Base-by-base conservation (phyloP, 2,329 filamentous ascomycete genomes). In the Exophiala dermatitidis region DNA sequence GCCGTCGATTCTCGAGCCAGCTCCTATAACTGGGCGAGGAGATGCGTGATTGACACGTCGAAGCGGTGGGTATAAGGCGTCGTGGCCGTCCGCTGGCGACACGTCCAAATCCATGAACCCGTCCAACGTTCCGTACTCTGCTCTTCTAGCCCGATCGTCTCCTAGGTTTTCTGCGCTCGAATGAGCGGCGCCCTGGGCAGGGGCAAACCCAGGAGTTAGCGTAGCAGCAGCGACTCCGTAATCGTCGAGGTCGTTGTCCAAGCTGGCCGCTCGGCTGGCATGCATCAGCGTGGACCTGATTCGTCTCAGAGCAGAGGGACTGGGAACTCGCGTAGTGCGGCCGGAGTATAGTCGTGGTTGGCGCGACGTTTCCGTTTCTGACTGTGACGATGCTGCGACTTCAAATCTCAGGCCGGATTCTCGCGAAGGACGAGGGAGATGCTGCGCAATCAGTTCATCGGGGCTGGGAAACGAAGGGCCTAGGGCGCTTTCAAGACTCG, bases 1-100 rank as follows among this genome's bases (percentile, higher is more conserved):
- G 3, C 89, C 89, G 68, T 94, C 84, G 1, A 85, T 58, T 47
- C 55, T 52, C 9, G 65, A 61, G 41, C 50, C 53, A 19, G 62
- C 37, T n/a, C 36, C 51, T n/a, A 48, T 49, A 44, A 45, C 30
- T 8, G 53, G 60, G 12, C 56, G 59, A 29, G 52, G 59, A 5
- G 57, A 62, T 26, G 56, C 66, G 58, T 69, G 66, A 33, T 67
- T 66, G 52, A 71, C 65, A 32, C 70, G 66, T 41, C 67, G 57
- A 9, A 63, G 50, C 40, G 60, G 59, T 5, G 62, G 62, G 32
- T 60, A 61, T 2, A 54, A 54, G 37, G 46, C 31, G 32, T 56
- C 51, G 40, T 52, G 52, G 10, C 42, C 43, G 45, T 60, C 59
- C 32, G 56, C 51, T 29, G 61, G 57, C 31, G 59, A 52, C 30